Evolutionary conservation across 257 asterid species (phyloP).

Genomic region (Penstemon eatonii): DNA sequence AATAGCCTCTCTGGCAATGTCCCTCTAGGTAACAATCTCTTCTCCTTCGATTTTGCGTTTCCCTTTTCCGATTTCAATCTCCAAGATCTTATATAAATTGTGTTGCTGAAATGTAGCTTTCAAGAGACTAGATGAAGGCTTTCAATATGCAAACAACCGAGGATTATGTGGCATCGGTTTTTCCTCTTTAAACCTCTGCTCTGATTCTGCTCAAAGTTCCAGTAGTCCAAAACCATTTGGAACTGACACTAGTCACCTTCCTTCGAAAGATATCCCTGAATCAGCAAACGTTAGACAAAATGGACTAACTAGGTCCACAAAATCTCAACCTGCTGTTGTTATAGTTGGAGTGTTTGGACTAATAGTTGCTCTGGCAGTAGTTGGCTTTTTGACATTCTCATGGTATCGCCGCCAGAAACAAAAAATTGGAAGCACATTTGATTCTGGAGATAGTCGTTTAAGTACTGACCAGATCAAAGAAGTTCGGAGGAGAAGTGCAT

Average conservation of each 20-base stretch:
- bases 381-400: slow-evolving; percentile 60
- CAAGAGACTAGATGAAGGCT: slow-evolving; percentile 80
- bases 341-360: slow-evolving; percentile 48
- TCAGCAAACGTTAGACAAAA: slow-evolving; percentile 63
- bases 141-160: slow-evolving; percentile 70
- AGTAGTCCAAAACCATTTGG: slow-evolving; percentile 69
- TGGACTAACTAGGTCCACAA: slow-evolving; percentile 36
- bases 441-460: slow-evolving; percentile 53
- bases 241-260: slow-evolving; percentile 49
- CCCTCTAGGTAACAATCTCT: slow-evolving; percentile 61
- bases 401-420: slow-evolving; percentile 80
- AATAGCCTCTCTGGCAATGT: slow-evolving; percentile 89
- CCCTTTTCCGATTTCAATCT: not conserved
- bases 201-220: slow-evolving; percentile 44
- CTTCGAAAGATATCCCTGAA: slow-evolving; percentile 74
- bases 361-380: slow-evolving; percentile 33
- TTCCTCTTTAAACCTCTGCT: slow-evolving; percentile 52
- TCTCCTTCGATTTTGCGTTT: not conserved
- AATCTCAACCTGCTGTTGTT: slow-evolving; percentile 46
- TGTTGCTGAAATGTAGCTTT: slow-evolving; percentile 53
- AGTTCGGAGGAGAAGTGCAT: slow-evolving; percentile 62
- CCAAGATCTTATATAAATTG: not conserved
- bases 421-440: slow-evolving; percentile 66
- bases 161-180: slow-evolving; percentile 73
- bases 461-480: slow-evolving; percentile 70